Evolutionary conservation across 1,139 yeast species (phyloP).

Genomic region (Pichia norvegensis): DNA sequence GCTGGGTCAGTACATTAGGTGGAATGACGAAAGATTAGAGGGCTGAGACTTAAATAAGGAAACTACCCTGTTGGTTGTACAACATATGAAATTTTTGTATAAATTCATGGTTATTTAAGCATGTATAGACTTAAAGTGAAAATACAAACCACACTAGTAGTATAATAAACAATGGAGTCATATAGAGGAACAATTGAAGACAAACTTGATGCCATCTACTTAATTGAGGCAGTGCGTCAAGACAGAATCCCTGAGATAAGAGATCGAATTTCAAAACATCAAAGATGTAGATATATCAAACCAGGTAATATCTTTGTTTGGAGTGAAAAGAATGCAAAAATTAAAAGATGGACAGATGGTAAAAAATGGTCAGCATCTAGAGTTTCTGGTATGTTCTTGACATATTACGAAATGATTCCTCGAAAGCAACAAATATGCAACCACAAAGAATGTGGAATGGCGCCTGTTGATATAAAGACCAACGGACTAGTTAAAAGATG

Average conservation of each 20-base stretch:
- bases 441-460: not conserved
- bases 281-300: constrained; percentile 40
- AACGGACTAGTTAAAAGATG: constrained; percentile 54
- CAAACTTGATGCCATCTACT: constrained; percentile 53
- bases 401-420: constrained; percentile 53
- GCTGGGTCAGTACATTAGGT: constrained; percentile 61
- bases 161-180: constrained; percentile 56
- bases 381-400: constrained; percentile 56
- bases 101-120: not conserved
- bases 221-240: constrained; percentile 56
- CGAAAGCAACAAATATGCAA: constrained; percentile 4
- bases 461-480: constrained; percentile 28
- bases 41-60: not conserved
- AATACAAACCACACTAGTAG: too few relatives aligned
- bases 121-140: not conserved
- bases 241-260: constrained; percentile 51
- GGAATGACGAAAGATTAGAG: constrained; percentile 33
- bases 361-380: constrained; percentile 65
- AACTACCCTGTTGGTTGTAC: not conserved
- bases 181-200: constrained; percentile 53
- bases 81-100: not conserved
- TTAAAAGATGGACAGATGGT: constrained; percentile 76
- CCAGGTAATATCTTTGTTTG: constrained; percentile 58
- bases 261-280: constrained; percentile 52
- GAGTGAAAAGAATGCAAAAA: constrained; percentile 65